Conservation (phyloP, 345 rosid species). For the Heritiera fomes region DNA sequence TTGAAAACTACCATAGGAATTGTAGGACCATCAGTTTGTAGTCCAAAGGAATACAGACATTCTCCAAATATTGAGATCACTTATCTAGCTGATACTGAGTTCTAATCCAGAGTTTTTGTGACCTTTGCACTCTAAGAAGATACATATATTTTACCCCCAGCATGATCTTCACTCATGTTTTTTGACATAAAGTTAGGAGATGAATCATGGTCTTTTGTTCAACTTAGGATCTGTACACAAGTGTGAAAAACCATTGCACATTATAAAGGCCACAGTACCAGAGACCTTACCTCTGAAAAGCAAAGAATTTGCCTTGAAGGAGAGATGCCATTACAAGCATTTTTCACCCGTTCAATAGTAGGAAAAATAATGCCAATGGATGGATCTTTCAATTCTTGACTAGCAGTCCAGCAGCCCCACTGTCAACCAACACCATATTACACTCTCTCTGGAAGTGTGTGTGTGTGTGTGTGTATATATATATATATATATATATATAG, state of each 20-base stretch:
- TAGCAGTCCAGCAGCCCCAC: conserved; percentile 98
- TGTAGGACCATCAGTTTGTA: background rate
- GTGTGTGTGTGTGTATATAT: too few relatives aligned
- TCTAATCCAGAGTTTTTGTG: background rate
- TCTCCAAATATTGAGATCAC: background rate
- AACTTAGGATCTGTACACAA: background rate
- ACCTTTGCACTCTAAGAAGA: background rate
- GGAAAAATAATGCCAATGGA: conserved; percentile 75
- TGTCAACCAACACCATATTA: conserved; percentile 34
- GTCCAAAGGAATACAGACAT: conserved; percentile 2
- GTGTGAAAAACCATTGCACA: background rate
- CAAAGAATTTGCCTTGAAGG: conserved; percentile 74
- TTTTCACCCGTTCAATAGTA: conserved; percentile 79
- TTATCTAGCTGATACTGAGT: background rate
- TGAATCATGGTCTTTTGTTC: background rate
- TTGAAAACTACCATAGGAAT: background rate
- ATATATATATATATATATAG: too few relatives aligned
- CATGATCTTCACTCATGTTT: background rate
- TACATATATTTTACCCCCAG: background rate
- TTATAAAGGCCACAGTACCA: background rate
- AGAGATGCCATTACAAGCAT: conserved; percentile 57
- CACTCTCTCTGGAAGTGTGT: background rate
- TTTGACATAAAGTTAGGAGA: background rate
- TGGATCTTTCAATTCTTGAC: conserved; percentile 76
- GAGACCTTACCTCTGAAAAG: conserved; percentile 73